Evolutionary conservation across 2,329 filamentous ascomycete genomes (phyloP).

Genomic region (Fusarium verrucosum): DNA sequence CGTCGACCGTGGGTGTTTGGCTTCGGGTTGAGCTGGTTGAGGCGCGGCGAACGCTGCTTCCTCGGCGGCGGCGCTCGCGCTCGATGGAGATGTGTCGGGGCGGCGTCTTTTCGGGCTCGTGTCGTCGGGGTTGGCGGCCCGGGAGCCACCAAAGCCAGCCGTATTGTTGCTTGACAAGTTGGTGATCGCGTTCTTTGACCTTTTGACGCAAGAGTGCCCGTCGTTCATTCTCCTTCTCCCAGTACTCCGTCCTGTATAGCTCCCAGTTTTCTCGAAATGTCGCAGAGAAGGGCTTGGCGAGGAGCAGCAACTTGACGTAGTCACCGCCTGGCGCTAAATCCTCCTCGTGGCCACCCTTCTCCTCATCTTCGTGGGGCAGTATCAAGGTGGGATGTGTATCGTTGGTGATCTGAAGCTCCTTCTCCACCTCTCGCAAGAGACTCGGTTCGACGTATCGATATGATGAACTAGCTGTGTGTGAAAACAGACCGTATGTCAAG

Average conservation of each 20-base stretch:
- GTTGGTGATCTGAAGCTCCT: slow-evolving; percentile 61
- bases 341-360: slow-evolving; percentile 79
- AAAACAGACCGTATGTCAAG: slow-evolving; percentile 78
- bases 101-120: slow-evolving; percentile 53
- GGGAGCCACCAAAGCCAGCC: slow-evolving; percentile 90
- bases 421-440: slow-evolving; percentile 68
- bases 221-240: slow-evolving; percentile 95
- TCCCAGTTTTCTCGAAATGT: slow-evolving; percentile 98
- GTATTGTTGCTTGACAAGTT: slow-evolving; percentile 72
- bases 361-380: slow-evolving; percentile 63
- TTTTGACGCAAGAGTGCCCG: slow-evolving; percentile 76
- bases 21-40: slow-evolving; percentile 63
- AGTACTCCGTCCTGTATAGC: slow-evolving; percentile 91
- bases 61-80: slow-evolving; percentile 60
- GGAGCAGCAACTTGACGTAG: slow-evolving; percentile 86
- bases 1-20: slow-evolving; percentile 60
- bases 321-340: slow-evolving; percentile 91
- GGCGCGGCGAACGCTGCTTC: slow-evolving; percentile 61
- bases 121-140: slow-evolving; percentile 59
- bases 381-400: slow-evolving; percentile 55
- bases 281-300: slow-evolving; percentile 94
- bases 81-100: slow-evolving; percentile 56
- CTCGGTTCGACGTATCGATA: slow-evolving; percentile 81
- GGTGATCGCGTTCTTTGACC: slow-evolving; percentile 73
- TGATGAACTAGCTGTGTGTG: slow-evolving; percentile 71